These are phyloP conservation scores for Penicillium sp. DNA, from an alignment of 2,329 filamentous ascomycete genomes.

Conservation along the genomic window DNA sequence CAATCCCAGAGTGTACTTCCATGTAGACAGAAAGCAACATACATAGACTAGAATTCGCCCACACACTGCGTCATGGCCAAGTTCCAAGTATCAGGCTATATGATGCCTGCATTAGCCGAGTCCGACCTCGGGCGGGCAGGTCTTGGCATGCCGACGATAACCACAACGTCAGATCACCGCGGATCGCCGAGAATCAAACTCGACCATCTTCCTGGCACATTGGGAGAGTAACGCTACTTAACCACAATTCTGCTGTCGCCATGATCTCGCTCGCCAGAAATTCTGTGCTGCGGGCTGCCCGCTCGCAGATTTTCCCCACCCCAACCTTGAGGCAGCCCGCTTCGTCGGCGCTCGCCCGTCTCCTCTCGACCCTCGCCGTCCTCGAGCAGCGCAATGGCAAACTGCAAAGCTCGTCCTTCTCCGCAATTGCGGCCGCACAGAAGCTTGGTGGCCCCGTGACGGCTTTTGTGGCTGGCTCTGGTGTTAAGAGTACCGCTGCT, in stretches of 20 bases:
- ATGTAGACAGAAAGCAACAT: background rate
- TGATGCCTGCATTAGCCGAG: slow-evolving; percentile 30
- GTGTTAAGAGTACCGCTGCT: slow-evolving; percentile 65
- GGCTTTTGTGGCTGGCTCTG: slow-evolving; percentile 78
- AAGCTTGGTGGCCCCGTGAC: slow-evolving; percentile 82
- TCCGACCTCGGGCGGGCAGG: slow-evolving; percentile 32
- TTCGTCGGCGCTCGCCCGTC: slow-evolving; percentile 57
- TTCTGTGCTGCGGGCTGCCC: slow-evolving; percentile 41
- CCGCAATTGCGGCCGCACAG: slow-evolving; percentile 77
- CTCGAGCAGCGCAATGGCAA: slow-evolving; percentile 90
- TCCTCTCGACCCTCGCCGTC: slow-evolving; percentile 83
- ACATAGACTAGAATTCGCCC: background rate
- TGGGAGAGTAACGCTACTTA: slow-evolving; percentile 10
- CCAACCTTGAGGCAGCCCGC: slow-evolving; percentile 41
- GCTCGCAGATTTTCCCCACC: slow-evolving; percentile 44
- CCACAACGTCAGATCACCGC: slow-evolving; percentile 27
- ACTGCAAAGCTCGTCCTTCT: slow-evolving; percentile 74
- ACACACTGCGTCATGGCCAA: background rate
- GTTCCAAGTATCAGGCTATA: slow-evolving; percentile 11
- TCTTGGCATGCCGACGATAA: slow-evolving; percentile 36
- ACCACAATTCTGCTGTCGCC: slow-evolving; percentile 3
- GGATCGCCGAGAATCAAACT: slow-evolving; percentile 24
- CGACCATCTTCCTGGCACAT: slow-evolving; percentile 9
- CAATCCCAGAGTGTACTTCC: too few relatives aligned
- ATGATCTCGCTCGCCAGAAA: slow-evolving; percentile 37